Evolutionary conservation across 345 rosid species (phyloP).

Genomic region (Eucalyptus albens): DNA sequence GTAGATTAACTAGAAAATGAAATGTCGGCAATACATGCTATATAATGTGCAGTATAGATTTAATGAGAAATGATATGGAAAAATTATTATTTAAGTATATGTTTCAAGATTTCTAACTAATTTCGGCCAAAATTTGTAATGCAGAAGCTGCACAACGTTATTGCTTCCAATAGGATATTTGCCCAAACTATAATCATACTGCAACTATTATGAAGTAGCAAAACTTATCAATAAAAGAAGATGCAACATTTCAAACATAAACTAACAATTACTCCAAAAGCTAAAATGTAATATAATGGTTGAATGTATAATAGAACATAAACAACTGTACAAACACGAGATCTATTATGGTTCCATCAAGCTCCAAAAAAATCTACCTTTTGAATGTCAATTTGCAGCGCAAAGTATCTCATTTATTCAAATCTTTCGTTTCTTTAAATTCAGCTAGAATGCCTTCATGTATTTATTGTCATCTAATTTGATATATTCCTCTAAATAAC

Average conservation of each 20-base stretch:
- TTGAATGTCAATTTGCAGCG: constrained; percentile 79
- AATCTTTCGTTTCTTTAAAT: constrained; percentile 71
- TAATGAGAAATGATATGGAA: no score
- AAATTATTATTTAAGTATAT: no score
- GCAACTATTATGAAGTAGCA: constrained; percentile 36
- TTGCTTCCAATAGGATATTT: no score
- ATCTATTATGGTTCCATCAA: constrained; percentile 79
- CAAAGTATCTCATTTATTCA: constrained; percentile 82
- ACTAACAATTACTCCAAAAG: not conserved
- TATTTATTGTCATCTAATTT: constrained; percentile 88
- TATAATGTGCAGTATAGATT: no score
- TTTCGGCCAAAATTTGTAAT: no score
- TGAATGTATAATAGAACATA: constrained; percentile 69
- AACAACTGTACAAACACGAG: constrained; percentile 77
- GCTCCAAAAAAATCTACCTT: constrained; percentile 76
- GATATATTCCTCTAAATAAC: constrained; percentile 30
- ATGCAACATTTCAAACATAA: not conserved
- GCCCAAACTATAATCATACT: constrained; percentile 29
- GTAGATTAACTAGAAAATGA: no score
- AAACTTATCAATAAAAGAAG: not conserved
- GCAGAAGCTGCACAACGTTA: rapidly evolving
- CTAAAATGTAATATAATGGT: not conserved
- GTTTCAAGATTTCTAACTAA: rapidly evolving
- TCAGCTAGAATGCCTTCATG: constrained; percentile 79
- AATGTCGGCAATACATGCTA: no score